Evolutionary conservation across 495 filamentous ascomycete species (phyloP), one percentile per base, ranked within the genome.

Genomic region (Cryomyces minteri): DNA sequence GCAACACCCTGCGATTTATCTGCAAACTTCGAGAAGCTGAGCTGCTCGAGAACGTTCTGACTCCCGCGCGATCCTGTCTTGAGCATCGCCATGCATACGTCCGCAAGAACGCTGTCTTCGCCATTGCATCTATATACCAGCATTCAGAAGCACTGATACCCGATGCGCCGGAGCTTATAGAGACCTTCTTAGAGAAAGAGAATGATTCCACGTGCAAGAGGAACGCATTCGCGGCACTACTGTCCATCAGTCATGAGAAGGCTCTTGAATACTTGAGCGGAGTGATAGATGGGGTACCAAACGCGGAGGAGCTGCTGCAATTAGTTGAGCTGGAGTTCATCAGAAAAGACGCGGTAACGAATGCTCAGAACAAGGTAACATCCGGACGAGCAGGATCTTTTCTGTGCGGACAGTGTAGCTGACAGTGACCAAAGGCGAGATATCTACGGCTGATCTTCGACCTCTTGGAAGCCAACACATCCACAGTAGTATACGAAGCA

Each of bases 41-140:
- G 66, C 77, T 99, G 45, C 82, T 99, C 48, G 92, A 99, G 61
- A 92, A 90, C 41, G 75, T 96, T 46, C 74, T 96, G 28, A 88
- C 88, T 30, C 88, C 92, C 5, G 84, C 85, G 37, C 80, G 92
- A 29, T 76, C 77, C 28, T 98, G 92, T 60, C 75, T 96, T 44
- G 86, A 94, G 60, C 87, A 95, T 62, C 80, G 88, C 36, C 92
- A 99, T 61, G 88, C 84, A 40, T 99, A 96, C 58, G 92, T 96
- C 28, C 80, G 92, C 51, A 99, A 99, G 70, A 96, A 94, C 57
- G 88, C 92, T 11, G 87, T 94, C 5, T 94, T 87, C 62, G 92
- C 90, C 31, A 74, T 99, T 40, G 76, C 88, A 10, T 92, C 88
- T 38, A 94, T 99, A 54, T 86, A 77, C 68, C 79, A 82, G 52